Conservation (phyloP, 2,329 filamentous ascomycete species). For the Colletotrichum cereale region DNA sequence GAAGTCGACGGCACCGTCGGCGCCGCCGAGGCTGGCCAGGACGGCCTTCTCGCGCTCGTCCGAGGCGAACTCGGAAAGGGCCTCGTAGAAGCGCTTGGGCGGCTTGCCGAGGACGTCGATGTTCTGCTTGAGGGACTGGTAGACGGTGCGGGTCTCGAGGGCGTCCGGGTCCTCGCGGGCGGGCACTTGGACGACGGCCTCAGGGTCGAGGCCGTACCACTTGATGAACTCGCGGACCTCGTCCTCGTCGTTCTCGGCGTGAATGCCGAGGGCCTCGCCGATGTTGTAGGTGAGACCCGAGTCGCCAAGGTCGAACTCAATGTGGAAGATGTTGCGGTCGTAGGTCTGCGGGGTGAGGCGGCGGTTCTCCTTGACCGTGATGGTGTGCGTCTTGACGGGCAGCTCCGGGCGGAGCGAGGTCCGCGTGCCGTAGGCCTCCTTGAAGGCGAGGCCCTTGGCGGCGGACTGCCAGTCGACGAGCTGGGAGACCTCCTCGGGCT, state of each 20-base stretch:
- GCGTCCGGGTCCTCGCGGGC: constrained; percentile 81
- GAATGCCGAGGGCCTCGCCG: constrained; percentile 95
- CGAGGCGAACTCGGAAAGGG: constrained; percentile 85
- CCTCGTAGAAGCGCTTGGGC: constrained; percentile 97
- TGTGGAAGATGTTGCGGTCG: constrained; percentile 99
- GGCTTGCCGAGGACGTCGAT: constrained; percentile 97
- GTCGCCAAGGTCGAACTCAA: constrained; percentile 94
- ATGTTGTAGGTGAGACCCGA: constrained; percentile 97
- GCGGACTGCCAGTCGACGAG: constrained; percentile 85
- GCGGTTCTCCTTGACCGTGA: constrained; percentile 95
- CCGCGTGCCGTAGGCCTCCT: constrained; percentile 88
- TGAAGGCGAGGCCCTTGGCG: constrained; percentile 91
- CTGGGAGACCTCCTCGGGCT: constrained; percentile 73
- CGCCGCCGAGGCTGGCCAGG: constrained; percentile 80
- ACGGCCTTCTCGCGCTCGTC: constrained; percentile 86
- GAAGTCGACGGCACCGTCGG: constrained; percentile 88
- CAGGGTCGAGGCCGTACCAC: constrained; percentile 85
- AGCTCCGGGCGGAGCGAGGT: constrained; percentile 85
- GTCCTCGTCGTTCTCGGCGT: constrained; percentile 89
- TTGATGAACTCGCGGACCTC: constrained; percentile 88
- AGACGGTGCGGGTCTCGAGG: constrained; percentile 90
- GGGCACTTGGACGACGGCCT: constrained; percentile 91
- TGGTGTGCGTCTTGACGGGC: constrained; percentile 85
- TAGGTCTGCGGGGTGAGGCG: constrained; percentile 89
- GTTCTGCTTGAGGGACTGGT: constrained; percentile 91